These are phyloP conservation scores for Colletotrichum sp. DNA, from an alignment of 2,329 filamentous ascomycete genomes.

Conservation along the genomic window DNA sequence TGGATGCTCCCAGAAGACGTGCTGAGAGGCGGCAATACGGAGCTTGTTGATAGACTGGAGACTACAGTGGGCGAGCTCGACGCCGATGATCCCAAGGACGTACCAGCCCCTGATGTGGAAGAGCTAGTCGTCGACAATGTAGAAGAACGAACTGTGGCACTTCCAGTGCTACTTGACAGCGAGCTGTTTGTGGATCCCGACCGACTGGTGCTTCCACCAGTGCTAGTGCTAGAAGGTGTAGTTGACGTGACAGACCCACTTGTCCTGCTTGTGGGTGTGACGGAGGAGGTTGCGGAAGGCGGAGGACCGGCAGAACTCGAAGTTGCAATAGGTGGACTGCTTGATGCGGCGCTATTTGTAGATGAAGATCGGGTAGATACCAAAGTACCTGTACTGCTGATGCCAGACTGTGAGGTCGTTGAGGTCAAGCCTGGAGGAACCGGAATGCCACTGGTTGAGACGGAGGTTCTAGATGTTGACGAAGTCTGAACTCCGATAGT, in stretches of 20 bases:
- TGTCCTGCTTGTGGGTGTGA: neutral
- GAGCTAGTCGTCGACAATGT: neutral
- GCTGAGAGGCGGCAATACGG: accelerated
- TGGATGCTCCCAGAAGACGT: neutral
- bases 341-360: neutral
- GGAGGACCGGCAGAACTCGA: neutral
- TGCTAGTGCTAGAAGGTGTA: neutral
- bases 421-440: neutral
- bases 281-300: neutral
- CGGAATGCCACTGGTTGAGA: neutral
- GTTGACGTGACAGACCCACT: neutral
- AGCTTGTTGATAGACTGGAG: neutral
- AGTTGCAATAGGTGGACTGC: neutral
- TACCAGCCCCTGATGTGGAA: neutral
- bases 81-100: accelerated
- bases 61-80: accelerated
- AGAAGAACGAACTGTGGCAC: neutral
- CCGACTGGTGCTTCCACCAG: neutral
- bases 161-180: neutral
- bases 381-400: accelerated
- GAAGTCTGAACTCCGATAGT: neutral
- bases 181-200: neutral
- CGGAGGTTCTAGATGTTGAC: neutral
- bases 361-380: neutral
- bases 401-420: neutral